Percentiles rank a stretch among this genome's conserved stretches.
Conservation (phyloP, 192 early-diverging fungal genomes). For the Kappamyces sp. region DNA sequence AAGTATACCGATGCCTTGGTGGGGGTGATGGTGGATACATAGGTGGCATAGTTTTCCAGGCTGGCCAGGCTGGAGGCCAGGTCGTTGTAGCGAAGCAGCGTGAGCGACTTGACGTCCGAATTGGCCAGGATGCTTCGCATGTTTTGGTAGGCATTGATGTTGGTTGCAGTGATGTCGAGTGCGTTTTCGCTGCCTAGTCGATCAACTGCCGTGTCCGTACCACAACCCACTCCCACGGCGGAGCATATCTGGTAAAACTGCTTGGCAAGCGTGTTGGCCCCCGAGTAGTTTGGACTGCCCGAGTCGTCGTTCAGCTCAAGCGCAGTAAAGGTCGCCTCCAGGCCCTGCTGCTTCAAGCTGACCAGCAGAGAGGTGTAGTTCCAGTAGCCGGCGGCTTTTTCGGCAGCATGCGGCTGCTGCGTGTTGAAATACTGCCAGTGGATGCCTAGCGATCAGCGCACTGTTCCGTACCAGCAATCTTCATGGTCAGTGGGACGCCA, state of each 20-base stretch:
- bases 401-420: conserved; percentile 10
- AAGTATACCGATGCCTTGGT: not conserved
- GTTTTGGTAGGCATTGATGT: conserved; percentile 3
- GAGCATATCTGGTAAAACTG: not conserved
- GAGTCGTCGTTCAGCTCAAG: conserved; percentile 16
- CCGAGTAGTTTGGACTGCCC: conserved; percentile 8
- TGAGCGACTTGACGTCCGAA: conserved; percentile 4
- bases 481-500: conserved; percentile 11
- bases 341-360: not conserved
- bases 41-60: not conserved
- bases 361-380: conserved; percentile 10
- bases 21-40: not conserved
- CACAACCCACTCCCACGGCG: conserved; percentile 6
- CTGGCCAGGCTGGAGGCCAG: not conserved
- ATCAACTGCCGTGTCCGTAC: not conserved
- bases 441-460: not conserved
- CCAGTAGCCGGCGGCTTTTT: conserved; percentile 21
- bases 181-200: conserved; percentile 13
- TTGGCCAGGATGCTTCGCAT: conserved; percentile 13
- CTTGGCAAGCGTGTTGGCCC: conserved; percentile 16
- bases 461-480: conserved; percentile 12
- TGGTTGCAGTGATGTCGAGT: not conserved
- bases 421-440: conserved; percentile 19
- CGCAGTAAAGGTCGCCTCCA: conserved; percentile 19
- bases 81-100: conserved; percentile 13